Evolutionary conservation across 345 rosid species (phyloP).

Genomic region (Isatis tinctoria): DNA sequence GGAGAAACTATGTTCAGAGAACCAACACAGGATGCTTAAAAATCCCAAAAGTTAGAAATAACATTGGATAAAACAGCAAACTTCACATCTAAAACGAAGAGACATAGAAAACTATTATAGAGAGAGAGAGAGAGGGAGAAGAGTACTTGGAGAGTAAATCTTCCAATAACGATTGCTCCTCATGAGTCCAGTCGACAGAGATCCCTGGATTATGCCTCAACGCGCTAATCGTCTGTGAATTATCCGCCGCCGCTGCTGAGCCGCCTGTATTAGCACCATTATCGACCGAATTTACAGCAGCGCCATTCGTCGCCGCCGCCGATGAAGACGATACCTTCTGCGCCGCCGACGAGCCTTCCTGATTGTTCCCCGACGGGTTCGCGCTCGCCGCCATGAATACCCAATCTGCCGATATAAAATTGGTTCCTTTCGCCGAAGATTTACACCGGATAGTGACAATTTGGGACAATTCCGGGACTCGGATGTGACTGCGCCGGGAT

Average conservation of each 20-base stretch:
- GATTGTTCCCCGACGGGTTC: conserved; percentile 51
- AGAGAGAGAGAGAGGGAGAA: not conserved
- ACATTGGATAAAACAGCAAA: not conserved
- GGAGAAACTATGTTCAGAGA: not conserved
- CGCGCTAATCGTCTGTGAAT: conserved; percentile 40
- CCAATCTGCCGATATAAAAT: not conserved
- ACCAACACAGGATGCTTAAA: not conserved
- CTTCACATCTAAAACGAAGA: not conserved
- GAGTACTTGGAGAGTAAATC: conserved; percentile 60
- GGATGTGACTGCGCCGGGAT: conserved; percentile 21
- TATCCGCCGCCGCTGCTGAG: conserved; percentile 27
- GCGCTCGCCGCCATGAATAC: conserved; percentile 64
- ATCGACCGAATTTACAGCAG: conserved; percentile 42
- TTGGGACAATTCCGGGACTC: not conserved
- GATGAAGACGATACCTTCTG: conserved; percentile 33
- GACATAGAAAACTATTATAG: not conserved
- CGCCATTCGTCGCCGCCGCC: conserved; percentile 37
- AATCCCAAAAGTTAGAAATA: not conserved
- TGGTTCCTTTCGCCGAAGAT: not conserved
- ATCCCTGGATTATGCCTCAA: conserved; percentile 69
- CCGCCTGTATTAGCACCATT: conserved; percentile 34
- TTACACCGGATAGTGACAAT: not conserved
- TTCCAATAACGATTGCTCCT: conserved; percentile 66
- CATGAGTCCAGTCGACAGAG: conserved; percentile 58
- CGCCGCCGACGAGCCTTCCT: conserved; percentile 45